phyloP scores from a whole-genome alignment of 2,329 filamentous ascomycete species.

The Pestalotiopsis sp. region DNA sequence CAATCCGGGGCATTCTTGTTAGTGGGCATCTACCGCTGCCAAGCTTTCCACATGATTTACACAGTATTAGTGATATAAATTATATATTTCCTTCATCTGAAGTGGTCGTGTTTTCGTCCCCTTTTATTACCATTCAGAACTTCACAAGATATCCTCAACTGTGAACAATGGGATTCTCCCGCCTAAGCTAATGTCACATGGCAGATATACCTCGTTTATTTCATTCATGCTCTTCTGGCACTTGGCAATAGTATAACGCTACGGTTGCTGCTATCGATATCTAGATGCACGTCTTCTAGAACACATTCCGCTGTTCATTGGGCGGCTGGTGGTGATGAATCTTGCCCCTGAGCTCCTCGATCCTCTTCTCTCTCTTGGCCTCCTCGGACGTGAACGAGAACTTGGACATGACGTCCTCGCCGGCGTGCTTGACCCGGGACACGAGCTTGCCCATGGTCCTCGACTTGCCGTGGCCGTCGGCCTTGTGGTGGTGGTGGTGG shows the following conservation, averaged over 20 bases:
- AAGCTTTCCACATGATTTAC: not conserved
- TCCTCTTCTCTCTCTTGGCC: slow-evolving; percentile 12
- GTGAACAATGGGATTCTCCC: too few species aligned
- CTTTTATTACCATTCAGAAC: too few species aligned
- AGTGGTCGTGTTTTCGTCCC: too few species aligned
- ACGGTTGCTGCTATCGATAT: not conserved
- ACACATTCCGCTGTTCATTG: not conserved
- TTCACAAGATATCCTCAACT: too few species aligned
- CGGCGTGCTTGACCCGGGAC: slow-evolving; percentile 12
- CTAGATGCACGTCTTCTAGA: not conserved
- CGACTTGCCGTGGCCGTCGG: not conserved
- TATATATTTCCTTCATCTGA: too few species aligned
- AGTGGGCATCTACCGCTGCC: not conserved
- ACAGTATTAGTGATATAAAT: not conserved
- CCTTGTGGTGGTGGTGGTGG: not conserved
- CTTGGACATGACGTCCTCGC: slow-evolving; percentile 4
- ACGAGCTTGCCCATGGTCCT: slow-evolving; percentile 10
- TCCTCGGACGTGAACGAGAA: slow-evolving; percentile 10
- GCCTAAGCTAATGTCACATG: too few species aligned
- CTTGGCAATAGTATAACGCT: not conserved
- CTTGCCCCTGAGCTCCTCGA: slow-evolving; percentile 35
- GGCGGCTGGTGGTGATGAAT: slow-evolving; percentile 27
- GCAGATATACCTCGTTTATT: too few species aligned
- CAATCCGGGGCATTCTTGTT: not conserved
- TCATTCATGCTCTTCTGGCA: not conserved